Conservation (phyloP, 768 basidiomycete genomes). For the Serendipita sp. region DNA sequence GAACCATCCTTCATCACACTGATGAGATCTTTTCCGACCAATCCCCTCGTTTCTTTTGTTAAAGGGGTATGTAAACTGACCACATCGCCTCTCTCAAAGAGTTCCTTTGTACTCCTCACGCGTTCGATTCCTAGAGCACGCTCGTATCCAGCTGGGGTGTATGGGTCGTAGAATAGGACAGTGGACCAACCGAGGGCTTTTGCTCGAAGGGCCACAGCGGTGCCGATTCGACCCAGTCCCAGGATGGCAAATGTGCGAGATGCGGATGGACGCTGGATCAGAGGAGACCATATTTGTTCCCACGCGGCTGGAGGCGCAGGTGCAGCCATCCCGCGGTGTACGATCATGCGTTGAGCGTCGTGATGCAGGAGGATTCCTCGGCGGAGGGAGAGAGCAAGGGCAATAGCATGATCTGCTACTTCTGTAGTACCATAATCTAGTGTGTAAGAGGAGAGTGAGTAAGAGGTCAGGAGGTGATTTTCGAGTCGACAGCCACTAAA, state of each 20-base stretch:
- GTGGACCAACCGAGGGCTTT: conserved; percentile 15
- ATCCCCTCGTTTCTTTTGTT: conserved; percentile 9
- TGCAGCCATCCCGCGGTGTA: not conserved
- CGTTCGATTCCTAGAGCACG: conserved; percentile 12
- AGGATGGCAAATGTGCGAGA: conserved; percentile 14
- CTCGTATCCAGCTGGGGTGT: conserved; percentile 11
- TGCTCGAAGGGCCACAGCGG: conserved; percentile 14
- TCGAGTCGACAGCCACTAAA: not conserved
- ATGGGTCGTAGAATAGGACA: conserved; percentile 15
- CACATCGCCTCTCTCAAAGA: conserved; percentile 10
- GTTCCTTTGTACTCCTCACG: conserved; percentile 8
- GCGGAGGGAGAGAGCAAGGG: conserved; percentile 12
- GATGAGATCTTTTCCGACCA: conserved; percentile 11
- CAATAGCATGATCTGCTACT: conserved; percentile 15
- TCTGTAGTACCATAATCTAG: conserved; percentile 14
- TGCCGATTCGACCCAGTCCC: conserved; percentile 15
- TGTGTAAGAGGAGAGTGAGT: not conserved
- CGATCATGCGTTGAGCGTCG: conserved; percentile 11
- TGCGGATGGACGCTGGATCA: conserved; percentile 9
- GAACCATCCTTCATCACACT: conserved; percentile 6
- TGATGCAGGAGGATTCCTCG: conserved; percentile 14
- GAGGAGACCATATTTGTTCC: conserved; percentile 8
- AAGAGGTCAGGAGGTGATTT: not conserved
- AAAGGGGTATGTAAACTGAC: conserved; percentile 13
- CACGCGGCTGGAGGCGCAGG: conserved; percentile 8